Percentiles rank a stretch among this genome's conserved stretches.
These are phyloP conservation scores for Fusarium tanahbumbuense DNA, from an alignment of 2,329 filamentous ascomycete species.

Conservation along the genomic window DNA sequence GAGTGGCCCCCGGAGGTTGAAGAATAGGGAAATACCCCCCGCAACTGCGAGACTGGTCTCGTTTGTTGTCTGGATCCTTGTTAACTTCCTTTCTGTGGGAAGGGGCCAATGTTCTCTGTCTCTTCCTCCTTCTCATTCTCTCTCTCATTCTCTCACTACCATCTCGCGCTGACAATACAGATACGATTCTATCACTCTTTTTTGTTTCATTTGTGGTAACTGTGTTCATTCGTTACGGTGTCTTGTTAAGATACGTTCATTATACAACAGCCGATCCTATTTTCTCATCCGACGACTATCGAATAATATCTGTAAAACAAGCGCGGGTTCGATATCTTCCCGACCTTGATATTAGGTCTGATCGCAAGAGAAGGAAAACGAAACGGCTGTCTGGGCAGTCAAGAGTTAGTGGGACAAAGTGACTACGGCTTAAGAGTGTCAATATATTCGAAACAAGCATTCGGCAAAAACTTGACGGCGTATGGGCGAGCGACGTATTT, in stretches of 20 bases:
- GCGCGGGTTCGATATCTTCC: not conserved
- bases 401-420: not conserved
- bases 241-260: not conserved
- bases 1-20: constrained; percentile 3
- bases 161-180: not conserved
- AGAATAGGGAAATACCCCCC: constrained; percentile 16
- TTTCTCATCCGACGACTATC: not conserved
- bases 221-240: not conserved
- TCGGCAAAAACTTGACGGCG: constrained; percentile 1
- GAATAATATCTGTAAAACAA: not conserved
- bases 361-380: not conserved
- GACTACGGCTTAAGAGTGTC: not conserved
- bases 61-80: not conserved
- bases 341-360: not conserved
- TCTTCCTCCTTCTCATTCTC: constrained; percentile 1
- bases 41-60: constrained; percentile 16
- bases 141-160: constrained; percentile 1
- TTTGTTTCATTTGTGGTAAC: not conserved
- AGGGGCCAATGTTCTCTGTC: constrained; percentile 33
- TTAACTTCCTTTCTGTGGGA: not conserved
- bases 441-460: constrained; percentile 20
- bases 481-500: constrained; percentile 7
- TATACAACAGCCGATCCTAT: not conserved
- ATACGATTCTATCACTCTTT: not conserved
- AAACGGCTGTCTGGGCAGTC: not conserved